Evolutionary conservation across 2,329 filamentous ascomycete species (phyloP).

Genomic region (Shiraia sp.): DNA sequence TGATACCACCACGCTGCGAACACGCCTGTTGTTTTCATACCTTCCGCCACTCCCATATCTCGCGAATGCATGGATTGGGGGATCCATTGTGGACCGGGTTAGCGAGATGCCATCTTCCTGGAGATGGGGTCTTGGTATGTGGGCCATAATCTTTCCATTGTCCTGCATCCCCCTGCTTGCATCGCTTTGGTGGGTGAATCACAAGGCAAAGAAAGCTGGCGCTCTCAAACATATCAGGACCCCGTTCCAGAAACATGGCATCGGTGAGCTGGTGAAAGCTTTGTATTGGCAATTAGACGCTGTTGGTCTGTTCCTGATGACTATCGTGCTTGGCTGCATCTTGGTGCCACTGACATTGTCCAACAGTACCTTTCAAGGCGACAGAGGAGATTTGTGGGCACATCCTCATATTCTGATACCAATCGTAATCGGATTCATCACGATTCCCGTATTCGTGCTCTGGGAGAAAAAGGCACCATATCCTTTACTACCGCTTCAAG

Average conservation of each 20-base stretch:
- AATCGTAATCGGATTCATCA: conserved; percentile 54
- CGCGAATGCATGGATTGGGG: conserved; percentile 66
- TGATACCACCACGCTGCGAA: conserved; percentile 65
- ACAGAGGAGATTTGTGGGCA: conserved; percentile 49
- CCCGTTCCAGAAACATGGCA: conserved; percentile 49
- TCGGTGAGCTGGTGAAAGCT: conserved; percentile 41
- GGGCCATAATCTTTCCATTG: conserved; percentile 60
- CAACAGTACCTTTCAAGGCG: neutral
- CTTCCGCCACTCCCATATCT: conserved; percentile 18
- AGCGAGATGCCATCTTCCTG: conserved; percentile 54
- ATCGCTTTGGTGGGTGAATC: conserved; percentile 55
- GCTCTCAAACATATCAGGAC: conserved; percentile 51
- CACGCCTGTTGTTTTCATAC: conserved; percentile 66
- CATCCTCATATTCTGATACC: conserved; percentile 57
- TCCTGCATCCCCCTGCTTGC: conserved; percentile 59
- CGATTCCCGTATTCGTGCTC: conserved; percentile 55
- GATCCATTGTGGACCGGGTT: conserved; percentile 58
- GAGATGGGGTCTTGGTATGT: conserved; percentile 67
- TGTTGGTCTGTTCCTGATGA: conserved; percentile 52
- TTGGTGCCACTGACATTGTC: conserved; percentile 34
- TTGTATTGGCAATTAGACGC: conserved; percentile 62
- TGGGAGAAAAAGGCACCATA: conserved; percentile 59
- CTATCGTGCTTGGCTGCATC: conserved; percentile 53
- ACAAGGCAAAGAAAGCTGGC: conserved; percentile 57
- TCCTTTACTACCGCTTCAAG: conserved; percentile 62